Evolutionary conservation across 176 grass and related monocot genomes (phyloP).

Genomic region (Eleusine indica): DNA sequence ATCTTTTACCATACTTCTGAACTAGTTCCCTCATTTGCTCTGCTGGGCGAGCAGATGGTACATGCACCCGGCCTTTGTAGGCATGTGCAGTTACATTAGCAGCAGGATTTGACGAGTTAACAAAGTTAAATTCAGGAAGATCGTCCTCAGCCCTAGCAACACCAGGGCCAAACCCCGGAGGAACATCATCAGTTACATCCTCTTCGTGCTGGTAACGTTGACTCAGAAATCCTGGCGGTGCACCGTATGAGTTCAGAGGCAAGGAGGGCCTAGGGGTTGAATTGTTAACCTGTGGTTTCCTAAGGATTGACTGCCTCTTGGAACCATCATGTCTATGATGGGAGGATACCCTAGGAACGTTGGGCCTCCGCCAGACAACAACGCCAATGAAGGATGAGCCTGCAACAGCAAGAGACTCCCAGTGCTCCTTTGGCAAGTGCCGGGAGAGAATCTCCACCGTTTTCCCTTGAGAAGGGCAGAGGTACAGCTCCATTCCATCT

Average conservation of each 20-base stretch:
- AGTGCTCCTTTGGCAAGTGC: slow-evolving; percentile 72
- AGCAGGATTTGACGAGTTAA: slow-evolving; percentile 52
- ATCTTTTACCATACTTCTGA: slow-evolving; percentile 73
- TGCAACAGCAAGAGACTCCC: slow-evolving; percentile 45
- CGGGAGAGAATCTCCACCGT: slow-evolving; percentile 64
- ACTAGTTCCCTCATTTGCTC: slow-evolving; percentile 66
- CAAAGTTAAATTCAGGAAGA: slow-evolving; percentile 74
- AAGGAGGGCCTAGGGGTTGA: slow-evolving; percentile 37
- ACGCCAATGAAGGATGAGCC: slow-evolving; percentile 69
- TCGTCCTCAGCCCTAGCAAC: slow-evolving; percentile 69
- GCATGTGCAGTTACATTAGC: slow-evolving; percentile 56
- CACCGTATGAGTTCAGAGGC: slow-evolving; percentile 17
- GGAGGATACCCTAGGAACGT: slow-evolving; percentile 56
- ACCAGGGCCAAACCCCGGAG: slow-evolving; percentile 86
- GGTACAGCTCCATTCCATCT: slow-evolving; percentile 88
- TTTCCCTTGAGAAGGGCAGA: slow-evolving; percentile 76
- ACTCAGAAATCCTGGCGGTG: slow-evolving; percentile 46
- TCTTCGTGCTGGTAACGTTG: slow-evolving; percentile 39
- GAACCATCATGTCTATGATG: slow-evolving; percentile 56
- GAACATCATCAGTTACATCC: slow-evolving; percentile 81
- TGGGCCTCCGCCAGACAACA: slow-evolving; percentile 77
- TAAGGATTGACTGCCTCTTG: slow-evolving; percentile 58
- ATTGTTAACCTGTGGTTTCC: slow-evolving; percentile 59
- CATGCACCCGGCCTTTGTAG: slow-evolving; percentile 50
- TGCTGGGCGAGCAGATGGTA: slow-evolving; percentile 46